phyloP scores from a whole-genome alignment of 768 basidiomycete genomes.

The Rhizopogon vulgaris region DNA sequence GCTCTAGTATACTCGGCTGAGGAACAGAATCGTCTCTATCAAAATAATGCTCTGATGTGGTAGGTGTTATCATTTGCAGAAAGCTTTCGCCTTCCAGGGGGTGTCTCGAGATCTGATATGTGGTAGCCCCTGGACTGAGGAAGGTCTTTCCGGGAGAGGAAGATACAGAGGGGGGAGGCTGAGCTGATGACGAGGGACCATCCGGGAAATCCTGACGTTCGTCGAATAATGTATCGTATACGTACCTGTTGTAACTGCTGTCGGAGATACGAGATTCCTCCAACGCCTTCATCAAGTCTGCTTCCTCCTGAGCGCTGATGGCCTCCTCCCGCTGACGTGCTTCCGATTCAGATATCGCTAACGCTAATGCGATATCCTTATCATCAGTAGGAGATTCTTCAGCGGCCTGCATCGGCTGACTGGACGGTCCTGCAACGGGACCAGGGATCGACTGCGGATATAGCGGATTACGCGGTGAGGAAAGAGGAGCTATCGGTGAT shows the following conservation, averaged over 20 bases:
- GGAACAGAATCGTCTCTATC: conserved; percentile 22
- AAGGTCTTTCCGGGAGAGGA: conserved; percentile 12
- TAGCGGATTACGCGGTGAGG: conserved; percentile 22
- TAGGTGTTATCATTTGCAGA: conserved; percentile 24
- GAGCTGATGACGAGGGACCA: conserved; percentile 3
- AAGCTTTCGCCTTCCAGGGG: conserved; percentile 23
- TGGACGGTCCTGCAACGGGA: conserved; percentile 8
- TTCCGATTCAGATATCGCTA: conserved; percentile 41
- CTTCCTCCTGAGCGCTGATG: conserved; percentile 43
- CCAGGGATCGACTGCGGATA: conserved; percentile 28
- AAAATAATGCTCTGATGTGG: conserved; percentile 12
- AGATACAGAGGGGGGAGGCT: conserved; percentile 7
- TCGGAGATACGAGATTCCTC: conserved; percentile 40
- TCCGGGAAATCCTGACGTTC: conserved; percentile 2
- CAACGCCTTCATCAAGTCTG: conserved; percentile 59
- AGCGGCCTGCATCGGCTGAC: conserved; percentile 2
- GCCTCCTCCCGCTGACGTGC: conserved; percentile 22
- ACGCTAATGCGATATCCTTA: conserved; percentile 40
- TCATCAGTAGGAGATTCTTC: conserved; percentile 26
- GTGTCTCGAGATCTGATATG: neutral
- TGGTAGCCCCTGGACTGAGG: conserved; percentile 8
- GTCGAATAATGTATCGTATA: neutral
- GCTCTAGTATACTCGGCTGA: conserved; percentile 12
- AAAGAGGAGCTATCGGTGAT: conserved; percentile 5
- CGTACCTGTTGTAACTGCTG: conserved; percentile 1